Base-by-base conservation (phyloP, 495 filamentous ascomycete genomes). In the Daldinia grandis region DNA sequence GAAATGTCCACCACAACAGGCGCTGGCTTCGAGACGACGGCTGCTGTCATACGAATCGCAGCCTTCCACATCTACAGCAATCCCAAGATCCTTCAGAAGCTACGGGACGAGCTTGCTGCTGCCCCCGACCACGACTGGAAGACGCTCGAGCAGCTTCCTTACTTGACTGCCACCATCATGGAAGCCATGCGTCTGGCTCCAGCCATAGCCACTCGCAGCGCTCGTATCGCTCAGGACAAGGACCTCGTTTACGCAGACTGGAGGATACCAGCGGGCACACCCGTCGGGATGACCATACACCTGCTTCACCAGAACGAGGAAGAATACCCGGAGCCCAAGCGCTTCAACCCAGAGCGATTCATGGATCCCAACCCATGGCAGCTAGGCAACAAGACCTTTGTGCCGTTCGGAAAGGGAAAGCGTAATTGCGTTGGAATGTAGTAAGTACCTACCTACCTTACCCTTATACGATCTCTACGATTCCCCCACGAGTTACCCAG, bases 231-330 rank as follows among this genome's bases (percentile, higher is more conserved):
- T 0, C 80, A 80, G 0, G 70, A 81, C 44, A 59, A 68, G 21
- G 75, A 76, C 10, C 75, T 85, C 10, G 40, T 75, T 1, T 83
- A 82, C 68, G 58, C 67, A 5, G 69, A 83, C 9, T 86, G 83
- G 82, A 63, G 68, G 4, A 86, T 87, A 50, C 84, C 83, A 1
- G 71, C 80, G 0, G 83, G 81, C 5, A 77, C 74, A 12, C 71
- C 77, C 2, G 69, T 78, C 3, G 76, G 72, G 10, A 82, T 81
- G 79, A 78, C 79, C 3, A 31, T 63, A 5, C 21, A 78, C 3
- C 37, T 80, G 7, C 59, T 83, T 54, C 79, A 81, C 21, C 57
- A 27, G 19, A 72, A 78, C 30, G 70, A 76, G 28, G 58, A 61
- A 27, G 12, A 66, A 12, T 78, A 74, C 66, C 81, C 78, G 3